phyloP scores from a whole-genome alignment of 257 asterid species.

The Echium plantagineum region DNA sequence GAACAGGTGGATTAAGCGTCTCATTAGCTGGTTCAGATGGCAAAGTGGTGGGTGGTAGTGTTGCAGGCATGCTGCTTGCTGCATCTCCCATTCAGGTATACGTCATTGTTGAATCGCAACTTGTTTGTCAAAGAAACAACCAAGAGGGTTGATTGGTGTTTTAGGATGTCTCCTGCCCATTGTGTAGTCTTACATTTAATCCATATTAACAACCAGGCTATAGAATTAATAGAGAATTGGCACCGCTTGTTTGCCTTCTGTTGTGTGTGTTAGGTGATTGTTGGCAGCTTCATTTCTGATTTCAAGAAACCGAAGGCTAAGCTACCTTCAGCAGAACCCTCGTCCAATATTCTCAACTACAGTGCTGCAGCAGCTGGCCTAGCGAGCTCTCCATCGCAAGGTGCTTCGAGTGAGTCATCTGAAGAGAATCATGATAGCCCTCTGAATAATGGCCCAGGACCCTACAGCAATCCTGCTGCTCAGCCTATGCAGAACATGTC shows the following conservation, averaged over 20 bases:
- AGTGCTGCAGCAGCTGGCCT: conserved; percentile 30
- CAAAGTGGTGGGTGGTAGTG: conserved; percentile 80
- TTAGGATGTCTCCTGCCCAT: too few relatives aligned
- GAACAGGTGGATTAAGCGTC: conserved; percentile 49
- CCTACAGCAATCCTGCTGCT: conserved; percentile 26
- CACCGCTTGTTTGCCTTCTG: too few relatives aligned
- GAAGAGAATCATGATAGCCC: conserved; percentile 58
- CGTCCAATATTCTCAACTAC: conserved; percentile 47
- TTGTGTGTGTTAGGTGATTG: conserved; percentile 38
- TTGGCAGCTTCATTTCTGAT: conserved; percentile 82
- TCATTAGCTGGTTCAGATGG: conserved; percentile 81
- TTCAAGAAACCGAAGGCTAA: conserved; percentile 46
- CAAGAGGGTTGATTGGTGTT: background rate
- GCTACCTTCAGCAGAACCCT: conserved; percentile 18
- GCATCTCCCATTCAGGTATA: conserved; percentile 75
- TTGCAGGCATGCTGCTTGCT: conserved; percentile 73
- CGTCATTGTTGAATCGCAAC: background rate
- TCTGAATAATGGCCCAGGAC: conserved; percentile 24
- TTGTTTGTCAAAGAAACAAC: background rate
- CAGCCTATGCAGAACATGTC: conserved; percentile 30
- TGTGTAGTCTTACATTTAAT: too few relatives aligned
- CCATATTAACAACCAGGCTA: too few relatives aligned
- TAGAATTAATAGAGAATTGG: background rate
- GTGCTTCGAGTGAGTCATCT: conserved; percentile 56
- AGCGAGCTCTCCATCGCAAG: conserved; percentile 55